Evolutionary conservation across 176 grass and related monocot species (phyloP).

Genomic region (Oryza glumipatula): DNA sequence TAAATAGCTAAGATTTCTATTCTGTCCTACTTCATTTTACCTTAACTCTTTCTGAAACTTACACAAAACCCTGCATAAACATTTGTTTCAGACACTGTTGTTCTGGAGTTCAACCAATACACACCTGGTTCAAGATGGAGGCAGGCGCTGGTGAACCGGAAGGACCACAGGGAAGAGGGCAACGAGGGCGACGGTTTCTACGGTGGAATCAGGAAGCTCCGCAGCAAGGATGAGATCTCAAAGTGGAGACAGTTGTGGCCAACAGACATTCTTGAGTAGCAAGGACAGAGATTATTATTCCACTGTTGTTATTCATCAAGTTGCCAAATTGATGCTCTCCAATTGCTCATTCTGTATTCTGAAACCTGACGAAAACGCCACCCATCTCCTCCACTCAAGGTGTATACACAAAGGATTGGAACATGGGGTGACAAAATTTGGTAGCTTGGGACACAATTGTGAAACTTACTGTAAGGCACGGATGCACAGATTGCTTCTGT

Average conservation of each 20-base stretch:
- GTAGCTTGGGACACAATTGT: constrained; percentile 48
- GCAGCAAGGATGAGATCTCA: constrained; percentile 67
- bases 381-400: constrained; percentile 15
- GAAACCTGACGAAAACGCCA: not conserved
- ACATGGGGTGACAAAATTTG: constrained; percentile 39
- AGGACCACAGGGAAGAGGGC: constrained; percentile 79
- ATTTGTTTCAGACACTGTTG: constrained; percentile 56
- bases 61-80: not conserved
- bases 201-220: constrained; percentile 81
- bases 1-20: not conserved
- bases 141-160: constrained; percentile 60
- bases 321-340: constrained; percentile 27
- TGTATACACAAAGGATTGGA: constrained; percentile 42
- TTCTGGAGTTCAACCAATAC: constrained; percentile 94
- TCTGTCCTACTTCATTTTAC: not conserved
- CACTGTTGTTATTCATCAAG: not conserved
- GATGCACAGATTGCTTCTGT: constrained; percentile 15
- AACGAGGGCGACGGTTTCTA: constrained; percentile 92
- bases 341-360: constrained; percentile 30
- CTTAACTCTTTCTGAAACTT: not conserved
- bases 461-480: constrained; percentile 39
- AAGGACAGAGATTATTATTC: not conserved
- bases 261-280: constrained; percentile 75
- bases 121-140: constrained; percentile 92
- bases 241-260: constrained; percentile 90